A percentile compares a stretch with the other conserved stretches of the same genome.
Evolutionary conservation across 2,329 filamentous ascomycete genomes (phyloP).

Genomic region (Akanthomyces dipterigenus): DNA sequence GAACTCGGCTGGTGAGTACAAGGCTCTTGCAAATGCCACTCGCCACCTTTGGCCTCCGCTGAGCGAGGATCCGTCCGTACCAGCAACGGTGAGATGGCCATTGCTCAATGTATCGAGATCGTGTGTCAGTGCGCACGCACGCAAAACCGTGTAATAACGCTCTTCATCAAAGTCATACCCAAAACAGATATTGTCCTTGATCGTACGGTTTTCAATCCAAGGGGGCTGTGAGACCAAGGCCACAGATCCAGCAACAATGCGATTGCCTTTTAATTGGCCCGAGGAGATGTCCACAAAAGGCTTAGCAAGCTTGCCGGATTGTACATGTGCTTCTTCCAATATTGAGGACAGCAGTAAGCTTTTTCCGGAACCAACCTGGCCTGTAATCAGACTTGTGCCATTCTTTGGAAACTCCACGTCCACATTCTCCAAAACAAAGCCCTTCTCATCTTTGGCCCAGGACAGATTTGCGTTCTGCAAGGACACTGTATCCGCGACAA

Average conservation of each 20-base stretch:
- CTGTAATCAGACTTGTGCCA: conserved; percentile 60
- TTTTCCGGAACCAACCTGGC: conserved; percentile 65
- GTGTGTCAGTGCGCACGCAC: conserved; percentile 60
- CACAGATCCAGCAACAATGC: conserved; percentile 32
- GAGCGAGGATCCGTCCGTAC: conserved; percentile 68
- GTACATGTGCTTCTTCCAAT: conserved; percentile 61
- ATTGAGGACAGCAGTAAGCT: conserved; percentile 61
- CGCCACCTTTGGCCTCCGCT: conserved; percentile 72
- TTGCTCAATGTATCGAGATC: conserved; percentile 64
- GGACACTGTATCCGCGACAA: neutral
- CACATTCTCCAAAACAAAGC: conserved; percentile 51
- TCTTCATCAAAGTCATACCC: conserved; percentile 56
- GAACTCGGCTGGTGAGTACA: conserved; percentile 65
- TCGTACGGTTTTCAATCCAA: conserved; percentile 69
- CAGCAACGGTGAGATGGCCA: conserved; percentile 66
- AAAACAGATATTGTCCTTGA: conserved; percentile 66
- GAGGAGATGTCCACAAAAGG: conserved; percentile 55
- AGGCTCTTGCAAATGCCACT: conserved; percentile 63
- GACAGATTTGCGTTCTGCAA: conserved; percentile 6
- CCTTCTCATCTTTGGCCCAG: conserved; percentile 29
- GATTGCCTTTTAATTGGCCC: conserved; percentile 36
- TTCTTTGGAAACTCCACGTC: conserved; percentile 55
- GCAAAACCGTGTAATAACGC: conserved; percentile 60
- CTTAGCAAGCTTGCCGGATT: conserved; percentile 38
- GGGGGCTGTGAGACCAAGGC: conserved; percentile 67